Evolutionary conservation across 2,329 filamentous ascomycete genomes (phyloP), one percentile per base, ranked within the genome.

Genomic region (Calonectria multiphialidica): DNA sequence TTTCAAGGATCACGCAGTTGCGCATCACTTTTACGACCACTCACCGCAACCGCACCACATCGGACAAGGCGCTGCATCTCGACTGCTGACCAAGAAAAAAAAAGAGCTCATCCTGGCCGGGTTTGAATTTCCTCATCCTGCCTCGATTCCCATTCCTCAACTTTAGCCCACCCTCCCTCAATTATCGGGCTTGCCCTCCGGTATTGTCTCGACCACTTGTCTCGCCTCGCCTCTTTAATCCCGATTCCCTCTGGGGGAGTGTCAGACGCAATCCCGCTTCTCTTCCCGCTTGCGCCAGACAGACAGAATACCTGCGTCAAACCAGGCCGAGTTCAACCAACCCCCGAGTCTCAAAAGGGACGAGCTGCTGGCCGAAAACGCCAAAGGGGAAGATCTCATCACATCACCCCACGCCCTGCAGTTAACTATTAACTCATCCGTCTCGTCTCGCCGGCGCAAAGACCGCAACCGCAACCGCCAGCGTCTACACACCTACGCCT

Each of bases 151-250:
- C 55, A 25, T 25, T 33, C 69, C 57, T 62, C 53, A 25, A 25
- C 44, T n/a, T 28, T 71, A 40, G 18, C 40, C 35, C 55, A 30
- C 47, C 63, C 57, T 76, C 68, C 57, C 62, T 65, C 44, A 65
- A 37, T 63, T 57, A 50, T 68, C 66, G 42, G 53, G 21, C 55
- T 68, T n/a, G 37, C 44, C 33, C 45, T 57, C 45, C 25, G 37
- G 45, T 45, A 23, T 47, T 69, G 33, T 63, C 55, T 62, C 10
- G 30, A 49, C 44, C 30, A 33, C 18, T 10, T 50, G 44, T 64
- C 59, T 65, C 18, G 50, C 42, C 62, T 42, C 61, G 49, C 55
- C 55, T 50, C 21, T 47, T 65, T 42, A 64, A 53, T 57, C 61
- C 61, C 40, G 67, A 57, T 45, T 45, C 45, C 33, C 62, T 25